Conservation (phyloP, 1,284 basidiomycete species). For the Tilletia horrida region DNA sequence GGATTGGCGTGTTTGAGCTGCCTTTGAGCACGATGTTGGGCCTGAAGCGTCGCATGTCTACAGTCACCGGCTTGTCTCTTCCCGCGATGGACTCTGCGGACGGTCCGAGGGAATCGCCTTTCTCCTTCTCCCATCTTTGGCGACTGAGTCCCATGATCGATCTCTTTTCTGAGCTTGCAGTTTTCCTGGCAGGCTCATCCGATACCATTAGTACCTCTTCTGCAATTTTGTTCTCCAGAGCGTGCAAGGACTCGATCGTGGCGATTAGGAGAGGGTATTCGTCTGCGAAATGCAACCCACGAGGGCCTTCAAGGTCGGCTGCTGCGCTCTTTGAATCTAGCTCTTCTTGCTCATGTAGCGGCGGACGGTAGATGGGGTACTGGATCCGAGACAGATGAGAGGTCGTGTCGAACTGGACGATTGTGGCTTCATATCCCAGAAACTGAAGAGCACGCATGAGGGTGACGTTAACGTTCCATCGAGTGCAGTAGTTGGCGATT, state of each 20-base stretch:
- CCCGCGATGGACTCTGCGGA: not conserved
- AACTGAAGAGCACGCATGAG: constrained; percentile 22
- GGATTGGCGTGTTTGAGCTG: not conserved
- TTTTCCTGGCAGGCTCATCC: too few relatives aligned
- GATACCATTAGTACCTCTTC: constrained; percentile 17
- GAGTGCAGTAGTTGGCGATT: too few relatives aligned
- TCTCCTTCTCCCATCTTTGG: too few relatives aligned
- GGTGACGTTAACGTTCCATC: not conserved
- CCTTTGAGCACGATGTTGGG: constrained; percentile 37
- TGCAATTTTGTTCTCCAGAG: constrained; percentile 27
- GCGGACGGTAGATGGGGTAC: constrained; percentile 43
- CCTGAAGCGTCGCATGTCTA: constrained; percentile 35
- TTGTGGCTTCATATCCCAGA: constrained; percentile 34
- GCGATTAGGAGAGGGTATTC: constrained; percentile 43
- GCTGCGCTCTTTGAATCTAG: too few relatives aligned
- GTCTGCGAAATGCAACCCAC: constrained; percentile 42
- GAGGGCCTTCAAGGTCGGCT: constrained; percentile 23
- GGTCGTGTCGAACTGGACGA: constrained; percentile 39
- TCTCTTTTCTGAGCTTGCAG: too few relatives aligned
- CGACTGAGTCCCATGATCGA: too few relatives aligned
- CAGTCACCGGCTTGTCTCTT: not conserved
- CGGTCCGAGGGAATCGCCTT: too few relatives aligned
- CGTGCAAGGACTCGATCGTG: constrained; percentile 29
- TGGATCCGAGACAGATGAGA: constrained; percentile 20
- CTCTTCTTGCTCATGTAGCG: constrained; percentile 21